Conservation (phyloP, 768 basidiomycete species). For the Psilocybe subaeruginosa region DNA sequence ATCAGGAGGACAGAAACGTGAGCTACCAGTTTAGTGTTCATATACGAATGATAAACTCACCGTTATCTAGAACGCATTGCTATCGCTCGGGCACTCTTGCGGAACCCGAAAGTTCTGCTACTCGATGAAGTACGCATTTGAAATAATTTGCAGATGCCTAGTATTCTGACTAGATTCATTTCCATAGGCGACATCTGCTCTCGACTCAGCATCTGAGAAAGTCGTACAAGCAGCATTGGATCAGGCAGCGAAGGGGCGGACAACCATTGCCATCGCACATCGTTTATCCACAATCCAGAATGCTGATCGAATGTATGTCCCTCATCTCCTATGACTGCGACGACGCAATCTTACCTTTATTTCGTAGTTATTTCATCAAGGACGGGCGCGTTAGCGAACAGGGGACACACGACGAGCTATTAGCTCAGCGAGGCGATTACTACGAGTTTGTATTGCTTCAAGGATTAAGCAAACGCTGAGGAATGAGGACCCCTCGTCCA, state of each 20-base stretch:
- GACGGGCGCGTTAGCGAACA: constrained; percentile 84
- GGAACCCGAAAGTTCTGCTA: constrained; percentile 89
- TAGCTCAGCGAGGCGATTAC: constrained; percentile 66
- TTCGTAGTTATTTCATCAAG: constrained; percentile 79
- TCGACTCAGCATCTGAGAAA: constrained; percentile 92
- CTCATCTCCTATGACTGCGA: constrained; percentile 1
- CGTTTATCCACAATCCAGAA: constrained; percentile 92
- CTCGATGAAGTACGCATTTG: constrained; percentile 62
- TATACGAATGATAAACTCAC: not conserved
- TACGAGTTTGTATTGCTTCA: constrained; percentile 88
- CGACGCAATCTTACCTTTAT: constrained; percentile 7
- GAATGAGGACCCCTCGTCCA: not conserved
- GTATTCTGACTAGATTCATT: not conserved
- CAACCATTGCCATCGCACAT: constrained; percentile 95
- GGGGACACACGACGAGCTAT: constrained; percentile 86
- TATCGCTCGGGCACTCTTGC: constrained; percentile 89
- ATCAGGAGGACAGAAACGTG: constrained; percentile 87
- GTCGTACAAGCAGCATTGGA: constrained; percentile 96
- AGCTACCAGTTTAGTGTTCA: not conserved
- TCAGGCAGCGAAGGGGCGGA: constrained; percentile 87
- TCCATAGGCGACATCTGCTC: constrained; percentile 75
- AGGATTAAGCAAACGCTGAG: constrained; percentile 54
- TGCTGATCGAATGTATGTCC: constrained; percentile 79
- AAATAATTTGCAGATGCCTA: not conserved
- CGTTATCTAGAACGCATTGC: constrained; percentile 59